These are phyloP conservation scores for Drechslera avenae DNA, from an alignment of 2,329 filamentous ascomycete species.

Conservation along the genomic window DNA sequence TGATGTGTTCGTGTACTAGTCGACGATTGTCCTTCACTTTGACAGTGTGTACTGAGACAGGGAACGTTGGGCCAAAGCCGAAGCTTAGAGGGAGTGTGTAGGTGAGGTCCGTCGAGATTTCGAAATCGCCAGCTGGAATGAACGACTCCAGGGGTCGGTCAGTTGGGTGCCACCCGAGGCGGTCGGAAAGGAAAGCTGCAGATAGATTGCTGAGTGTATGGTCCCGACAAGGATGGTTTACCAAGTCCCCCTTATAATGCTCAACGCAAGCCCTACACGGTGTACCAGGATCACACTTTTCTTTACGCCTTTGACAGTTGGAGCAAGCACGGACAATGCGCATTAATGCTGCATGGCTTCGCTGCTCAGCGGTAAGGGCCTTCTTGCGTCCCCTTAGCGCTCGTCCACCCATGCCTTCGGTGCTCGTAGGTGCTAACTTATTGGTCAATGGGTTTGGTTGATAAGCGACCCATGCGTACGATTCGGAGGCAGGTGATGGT, in stretches of 20 bases:
- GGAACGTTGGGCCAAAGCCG: slow-evolving; percentile 41
- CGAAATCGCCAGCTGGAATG: slow-evolving; percentile 24
- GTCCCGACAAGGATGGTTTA: slow-evolving; percentile 46
- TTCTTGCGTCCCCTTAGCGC: slow-evolving; percentile 41
- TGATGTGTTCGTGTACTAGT: slow-evolving; percentile 42
- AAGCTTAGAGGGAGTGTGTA: slow-evolving; percentile 42
- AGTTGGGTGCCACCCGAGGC: slow-evolving; percentile 46
- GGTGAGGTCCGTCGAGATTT: slow-evolving; percentile 19
- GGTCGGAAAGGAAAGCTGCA: slow-evolving; percentile 37
- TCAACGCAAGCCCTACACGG: slow-evolving; percentile 48
- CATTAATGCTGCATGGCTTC: slow-evolving; percentile 45
- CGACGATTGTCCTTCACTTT: slow-evolving; percentile 21
- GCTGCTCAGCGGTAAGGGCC: slow-evolving; percentile 40
- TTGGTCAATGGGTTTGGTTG: slow-evolving; percentile 40
- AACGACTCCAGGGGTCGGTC: slow-evolving; percentile 35
- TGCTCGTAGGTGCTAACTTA: slow-evolving; percentile 37
- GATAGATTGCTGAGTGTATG: slow-evolving; percentile 37
- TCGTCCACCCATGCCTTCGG: slow-evolving; percentile 33
- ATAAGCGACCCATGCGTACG: slow-evolving; percentile 45
- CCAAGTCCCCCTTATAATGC: slow-evolving; percentile 45
- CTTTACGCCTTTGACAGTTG: slow-evolving; percentile 45
- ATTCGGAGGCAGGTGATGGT: slow-evolving; percentile 37
- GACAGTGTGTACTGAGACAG: slow-evolving; percentile 34
- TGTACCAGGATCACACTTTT: slow-evolving; percentile 48
- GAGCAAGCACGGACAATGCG: slow-evolving; percentile 43